Conservation (phyloP, 352 stramenopile species). For the Saprolegnia parasitica region DNA sequence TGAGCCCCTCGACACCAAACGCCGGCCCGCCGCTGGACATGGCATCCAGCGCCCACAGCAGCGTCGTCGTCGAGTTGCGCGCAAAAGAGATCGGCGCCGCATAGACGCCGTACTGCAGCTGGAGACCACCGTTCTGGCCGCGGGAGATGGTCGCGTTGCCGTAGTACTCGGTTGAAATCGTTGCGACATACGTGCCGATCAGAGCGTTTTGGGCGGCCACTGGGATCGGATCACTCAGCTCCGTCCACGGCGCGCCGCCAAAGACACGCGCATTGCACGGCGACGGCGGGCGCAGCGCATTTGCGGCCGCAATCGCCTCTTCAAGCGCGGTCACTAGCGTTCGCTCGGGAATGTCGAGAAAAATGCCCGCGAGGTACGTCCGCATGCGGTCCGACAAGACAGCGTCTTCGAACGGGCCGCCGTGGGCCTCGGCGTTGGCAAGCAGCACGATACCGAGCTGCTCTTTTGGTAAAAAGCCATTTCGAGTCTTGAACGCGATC, state of each 20-base stretch:
- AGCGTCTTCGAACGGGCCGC: conserved; percentile 32
- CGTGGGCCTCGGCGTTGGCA: conserved; percentile 45
- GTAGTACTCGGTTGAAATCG: conserved; percentile 41
- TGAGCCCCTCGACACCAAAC: too few relatives aligned
- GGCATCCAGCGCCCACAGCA: too few relatives aligned
- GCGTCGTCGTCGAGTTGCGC: too few relatives aligned
- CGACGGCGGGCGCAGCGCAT: conserved; percentile 35
- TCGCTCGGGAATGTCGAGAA: conserved; percentile 53
- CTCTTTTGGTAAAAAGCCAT: conserved; percentile 41
- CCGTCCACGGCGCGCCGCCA: conserved; percentile 43
- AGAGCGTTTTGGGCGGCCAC: conserved; percentile 34
- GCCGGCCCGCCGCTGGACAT: too few relatives aligned
- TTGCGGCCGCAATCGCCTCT: conserved; percentile 32
- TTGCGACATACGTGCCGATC: conserved; percentile 42
- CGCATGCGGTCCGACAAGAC: conserved; percentile 57
- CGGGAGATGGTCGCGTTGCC: conserved; percentile 36
- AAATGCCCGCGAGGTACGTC: conserved; percentile 60
- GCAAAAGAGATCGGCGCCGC: too few relatives aligned
- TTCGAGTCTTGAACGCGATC: conserved; percentile 47
- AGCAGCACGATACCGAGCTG: conserved; percentile 57
- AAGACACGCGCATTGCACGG: conserved; percentile 42
- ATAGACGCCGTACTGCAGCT: too few relatives aligned
- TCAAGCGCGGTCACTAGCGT: conserved; percentile 48
- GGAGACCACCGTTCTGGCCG: too few relatives aligned
- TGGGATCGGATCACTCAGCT: conserved; percentile 32